These are phyloP conservation scores for Fusarium udum DNA, from an alignment of 2,329 filamentous ascomycete species.

Conservation along the genomic window DNA sequence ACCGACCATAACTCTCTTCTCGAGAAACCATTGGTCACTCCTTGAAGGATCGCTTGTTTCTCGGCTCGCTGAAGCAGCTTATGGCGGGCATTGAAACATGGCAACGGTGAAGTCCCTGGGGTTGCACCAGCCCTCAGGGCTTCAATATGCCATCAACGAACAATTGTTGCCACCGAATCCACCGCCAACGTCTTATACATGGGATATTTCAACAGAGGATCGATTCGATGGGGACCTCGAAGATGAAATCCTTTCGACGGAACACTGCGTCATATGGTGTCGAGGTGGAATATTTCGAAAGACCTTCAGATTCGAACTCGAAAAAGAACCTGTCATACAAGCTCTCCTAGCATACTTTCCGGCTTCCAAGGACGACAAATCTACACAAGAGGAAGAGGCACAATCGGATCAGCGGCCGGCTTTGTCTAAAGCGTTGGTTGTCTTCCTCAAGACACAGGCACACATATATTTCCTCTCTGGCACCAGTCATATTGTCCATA, in stretches of 20 bases:
- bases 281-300: conserved; percentile 85
- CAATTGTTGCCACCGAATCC: conserved; percentile 76
- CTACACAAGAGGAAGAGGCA: conserved; percentile 9
- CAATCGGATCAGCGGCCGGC: conserved; percentile 30
- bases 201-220: conserved; percentile 69
- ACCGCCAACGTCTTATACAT: conserved; percentile 73
- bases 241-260: conserved; percentile 83
- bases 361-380: conserved; percentile 54
- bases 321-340: conserved; percentile 87
- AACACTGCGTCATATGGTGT: conserved; percentile 86
- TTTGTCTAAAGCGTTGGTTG: conserved; percentile 78
- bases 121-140: conserved; percentile 85
- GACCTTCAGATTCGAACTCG: conserved; percentile 84
- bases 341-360: conserved; percentile 87
- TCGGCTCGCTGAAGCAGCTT: conserved; percentile 27
- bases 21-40: conserved; percentile 1
- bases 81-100: conserved; percentile 66
- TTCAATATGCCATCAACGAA: conserved; percentile 85
- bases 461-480: conserved; percentile 93
- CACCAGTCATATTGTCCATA: conserved; percentile 86
- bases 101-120: conserved; percentile 90
- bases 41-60: neutral
- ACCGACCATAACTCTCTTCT: neutral
- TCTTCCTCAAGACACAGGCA: conserved; percentile 91
- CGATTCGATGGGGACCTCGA: conserved; percentile 60